Evolutionary conservation across 2,329 filamentous ascomycete species (phyloP).

Genomic region (Fusarium transvaalense): DNA sequence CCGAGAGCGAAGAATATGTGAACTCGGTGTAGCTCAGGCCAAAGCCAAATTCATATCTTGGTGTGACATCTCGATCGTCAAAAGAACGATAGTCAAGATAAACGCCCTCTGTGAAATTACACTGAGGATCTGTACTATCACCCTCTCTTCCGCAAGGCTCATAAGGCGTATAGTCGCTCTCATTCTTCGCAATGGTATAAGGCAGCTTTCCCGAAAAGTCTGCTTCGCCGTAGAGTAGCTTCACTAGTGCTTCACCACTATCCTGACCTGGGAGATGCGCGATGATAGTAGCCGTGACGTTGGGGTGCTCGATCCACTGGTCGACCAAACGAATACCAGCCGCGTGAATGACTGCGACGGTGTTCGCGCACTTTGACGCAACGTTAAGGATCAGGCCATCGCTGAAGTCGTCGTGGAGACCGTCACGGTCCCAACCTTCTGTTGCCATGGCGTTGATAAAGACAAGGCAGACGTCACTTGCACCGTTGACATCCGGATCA

Average conservation of each 20-base stretch:
- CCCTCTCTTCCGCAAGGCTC: conserved; percentile 57
- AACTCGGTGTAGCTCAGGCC: conserved; percentile 70
- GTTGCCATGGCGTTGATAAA: conserved; percentile 85
- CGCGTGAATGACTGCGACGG: conserved; percentile 73
- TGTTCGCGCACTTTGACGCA: conserved; percentile 70
- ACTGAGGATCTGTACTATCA: conserved; percentile 67
- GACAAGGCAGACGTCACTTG: conserved; percentile 76
- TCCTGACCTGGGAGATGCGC: conserved; percentile 76
- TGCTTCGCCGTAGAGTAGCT: conserved; percentile 69
- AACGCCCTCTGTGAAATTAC: conserved; percentile 69
- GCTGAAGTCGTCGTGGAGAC: conserved; percentile 76
- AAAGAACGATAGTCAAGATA: conserved; percentile 69
- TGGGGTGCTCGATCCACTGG: conserved; percentile 73
- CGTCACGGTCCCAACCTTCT: conserved; percentile 77
- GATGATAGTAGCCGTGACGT: conserved; percentile 73
- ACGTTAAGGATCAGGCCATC: conserved; percentile 71
- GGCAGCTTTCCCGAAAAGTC: conserved; percentile 69
- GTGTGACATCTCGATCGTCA: conserved; percentile 59
- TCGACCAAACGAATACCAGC: conserved; percentile 73
- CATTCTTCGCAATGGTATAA: conserved; percentile 70
- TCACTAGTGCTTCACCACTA: conserved; percentile 67
- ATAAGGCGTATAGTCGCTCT: conserved; percentile 61
- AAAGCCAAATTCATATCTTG: conserved; percentile 67
- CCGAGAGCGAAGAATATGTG: conserved; percentile 57
- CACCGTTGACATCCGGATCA: conserved; percentile 53